A percentile compares a stretch with the other conserved stretches of the same genome.
Evolutionary conservation across 176 grass and related monocot species (phyloP).

Genomic region (Musa itinerans): DNA sequence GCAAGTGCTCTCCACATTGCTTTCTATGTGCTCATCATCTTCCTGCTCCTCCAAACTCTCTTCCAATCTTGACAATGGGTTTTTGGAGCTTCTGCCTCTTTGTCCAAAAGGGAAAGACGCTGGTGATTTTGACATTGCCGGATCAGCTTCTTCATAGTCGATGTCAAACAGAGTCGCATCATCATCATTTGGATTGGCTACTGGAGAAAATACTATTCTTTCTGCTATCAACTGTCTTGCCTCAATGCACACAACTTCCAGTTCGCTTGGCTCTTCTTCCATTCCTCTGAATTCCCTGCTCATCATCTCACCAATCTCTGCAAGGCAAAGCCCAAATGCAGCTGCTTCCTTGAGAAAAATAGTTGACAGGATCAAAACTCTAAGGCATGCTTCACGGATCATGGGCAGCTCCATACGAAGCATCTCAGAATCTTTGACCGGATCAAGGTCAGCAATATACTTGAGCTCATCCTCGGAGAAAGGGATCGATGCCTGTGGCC

Average conservation of each 20-base stretch:
- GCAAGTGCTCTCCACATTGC: background rate
- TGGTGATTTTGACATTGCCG: conserved; percentile 26
- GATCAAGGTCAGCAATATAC: conserved; percentile 74
- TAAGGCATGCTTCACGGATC: conserved; percentile 81
- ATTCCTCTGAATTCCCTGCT: conserved; percentile 57
- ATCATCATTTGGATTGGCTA: conserved; percentile 40
- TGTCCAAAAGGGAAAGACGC: conserved; percentile 29
- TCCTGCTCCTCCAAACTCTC: conserved; percentile 48
- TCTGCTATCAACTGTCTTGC: conserved; percentile 55
- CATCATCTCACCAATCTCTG: conserved; percentile 93
- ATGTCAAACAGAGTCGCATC: conserved; percentile 61
- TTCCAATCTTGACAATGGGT: conserved; percentile 48
- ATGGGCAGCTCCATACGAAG: conserved; percentile 67
- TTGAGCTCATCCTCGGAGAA: conserved; percentile 81
- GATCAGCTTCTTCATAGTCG: conserved; percentile 48
- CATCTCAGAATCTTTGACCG: conserved; percentile 72
- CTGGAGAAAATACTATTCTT: conserved; percentile 34
- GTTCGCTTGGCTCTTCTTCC: conserved; percentile 76
- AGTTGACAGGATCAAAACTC: conserved; percentile 70
- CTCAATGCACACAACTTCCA: conserved; percentile 74
- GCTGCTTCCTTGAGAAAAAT: conserved; percentile 88
- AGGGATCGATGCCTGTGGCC: conserved; percentile 72
- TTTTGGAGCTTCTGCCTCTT: conserved; percentile 30
- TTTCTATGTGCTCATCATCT: conserved; percentile 19
- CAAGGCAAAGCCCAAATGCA: conserved; percentile 62